Evolutionary conservation across 805 yeast genomes (phyloP), one percentile per base, ranked within the genome.

Genomic region (Saccharomycopsis fibuligera): DNA sequence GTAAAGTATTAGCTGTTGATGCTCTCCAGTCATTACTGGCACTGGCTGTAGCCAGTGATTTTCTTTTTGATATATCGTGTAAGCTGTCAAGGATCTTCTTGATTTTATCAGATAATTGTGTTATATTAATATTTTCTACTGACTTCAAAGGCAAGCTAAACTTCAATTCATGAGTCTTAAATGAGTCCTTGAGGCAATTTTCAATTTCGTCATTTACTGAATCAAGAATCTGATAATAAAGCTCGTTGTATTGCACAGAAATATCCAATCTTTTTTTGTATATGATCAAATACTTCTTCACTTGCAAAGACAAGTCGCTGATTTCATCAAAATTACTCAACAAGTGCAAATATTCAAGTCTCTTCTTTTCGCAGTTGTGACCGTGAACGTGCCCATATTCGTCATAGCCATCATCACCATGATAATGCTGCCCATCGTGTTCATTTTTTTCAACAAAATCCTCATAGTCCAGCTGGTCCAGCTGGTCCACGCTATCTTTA

Each of bases 221-320:
- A n/a, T 58, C 60, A 36, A 68, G 55, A 12, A 67, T 60, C 19
- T 48, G 50, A 16, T 47, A 38, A 22, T 61, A 58, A 10, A 68
- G 49, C 49, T 68, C 73, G 31, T 57, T 51, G 47, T 58, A 65
- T 47, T 64, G 67, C 10, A 56, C 54, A 1, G 66, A 58, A 12
- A 67, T 54, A 37, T 60, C 65, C 2, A 64, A 44, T 45, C 58
- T 56, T 35, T 55, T 57, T 47, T 62, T 59, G 37, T 58, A 59
- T 0, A 47, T 43, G 12, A 55, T 25, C 16, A 57, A 33, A 27
- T 49, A 45, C 25, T 52, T 57, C 49, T 63, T 65, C 3, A 65
- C 58, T 31, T 54, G 51, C 22, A 61, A 37, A 2, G 62, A 55
- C 2, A 56, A 47, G 40, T 65, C 70, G 44, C 63, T 58, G 6